These are phyloP conservation scores for Spinellus fusiger DNA, from an alignment of 192 early-diverging fungal genomes.

Conservation along the genomic window DNA sequence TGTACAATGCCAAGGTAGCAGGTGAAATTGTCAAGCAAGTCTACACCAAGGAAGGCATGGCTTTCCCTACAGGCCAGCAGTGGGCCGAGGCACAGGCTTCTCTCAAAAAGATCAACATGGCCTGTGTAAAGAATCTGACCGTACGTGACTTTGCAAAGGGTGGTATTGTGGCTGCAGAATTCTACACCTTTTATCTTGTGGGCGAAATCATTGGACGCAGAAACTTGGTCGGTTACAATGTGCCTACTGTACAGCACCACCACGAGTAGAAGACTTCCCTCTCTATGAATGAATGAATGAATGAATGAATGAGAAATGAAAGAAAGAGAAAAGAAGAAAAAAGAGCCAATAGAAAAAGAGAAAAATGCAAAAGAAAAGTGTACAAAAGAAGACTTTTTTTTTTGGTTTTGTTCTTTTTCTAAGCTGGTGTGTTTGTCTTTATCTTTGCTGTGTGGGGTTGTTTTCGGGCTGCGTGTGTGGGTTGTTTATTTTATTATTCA, in stretches of 20 bases:
- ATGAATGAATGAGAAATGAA: not conserved
- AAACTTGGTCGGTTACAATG: constrained; percentile 56
- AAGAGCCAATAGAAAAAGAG: too few relatives aligned
- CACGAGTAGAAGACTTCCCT: not conserved
- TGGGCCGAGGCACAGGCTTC: constrained; percentile 41
- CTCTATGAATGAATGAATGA: too few relatives aligned
- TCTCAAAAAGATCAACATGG: constrained; percentile 34
- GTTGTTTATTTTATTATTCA: too few relatives aligned
- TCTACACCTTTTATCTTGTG: constrained; percentile 53
- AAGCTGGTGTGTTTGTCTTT: too few relatives aligned
- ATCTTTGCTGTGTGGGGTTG: too few relatives aligned
- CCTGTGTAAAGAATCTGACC: constrained; percentile 40
- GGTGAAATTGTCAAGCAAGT: constrained; percentile 59
- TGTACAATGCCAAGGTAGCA: constrained; percentile 52
- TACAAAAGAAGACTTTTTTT: too few relatives aligned
- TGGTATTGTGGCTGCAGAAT: constrained; percentile 47
- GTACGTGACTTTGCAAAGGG: constrained; percentile 41
- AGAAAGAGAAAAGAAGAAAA: too few relatives aligned
- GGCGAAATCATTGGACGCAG: constrained; percentile 61
- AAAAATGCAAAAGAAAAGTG: too few relatives aligned
- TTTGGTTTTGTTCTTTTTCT: too few relatives aligned
- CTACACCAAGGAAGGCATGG: constrained; percentile 55
- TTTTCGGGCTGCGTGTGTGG: too few relatives aligned
- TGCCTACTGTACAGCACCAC: constrained; percentile 17
- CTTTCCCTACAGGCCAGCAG: constrained; percentile 46